Base-by-base conservation (phyloP, 768 basidiomycete genomes). In the Mrakia blollopis region DNA sequence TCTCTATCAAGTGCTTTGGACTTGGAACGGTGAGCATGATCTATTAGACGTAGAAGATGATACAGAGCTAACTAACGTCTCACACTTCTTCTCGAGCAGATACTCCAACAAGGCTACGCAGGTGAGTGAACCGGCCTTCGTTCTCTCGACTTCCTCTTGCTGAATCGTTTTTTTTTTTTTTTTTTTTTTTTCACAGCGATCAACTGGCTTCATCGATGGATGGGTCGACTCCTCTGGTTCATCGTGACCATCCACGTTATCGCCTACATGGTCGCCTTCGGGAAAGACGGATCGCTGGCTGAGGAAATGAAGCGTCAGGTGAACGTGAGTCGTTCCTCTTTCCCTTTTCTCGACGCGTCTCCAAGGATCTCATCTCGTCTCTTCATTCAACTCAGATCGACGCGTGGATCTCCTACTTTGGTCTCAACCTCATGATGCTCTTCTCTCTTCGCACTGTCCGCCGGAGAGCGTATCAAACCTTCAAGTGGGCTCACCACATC, bases 141-240 rank as follows among this genome's bases (percentile, higher is more conserved):
- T 57, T n/a, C 23, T n/a, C 54, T 25, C 54, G 21, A 2, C 28
- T 25, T 57, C 57, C n/a, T n/a, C n/a, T n/a, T n/a, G n/a, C n/a
- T n/a, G n/a, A n/a, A n/a, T n/a, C n/a, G n/a, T n/a, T n/a, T n/a
- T n/a, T n/a, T n/a, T n/a, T n/a, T n/a, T n/a, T n/a, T n/a, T n/a
- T n/a, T 18, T 28, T 11, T 25, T 8, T 18, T n/a, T n/a, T 28
- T n/a, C 28, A 28, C 57, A 32, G 54, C 47, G 2, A 37, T 72
- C 47, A 72, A 72, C 50, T 72, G 70, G 70, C 70, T 72, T 14
- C 70, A 72, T 13, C 47, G 70, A 30, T 72, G 70, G 70, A 52
- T 72, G 54, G 70, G 70, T 30, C 47, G 70, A 23, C 47, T 72
- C 7, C 50, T 72, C 47, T 72, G 70, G 70, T 44, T 52, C 10